phyloP scores from a whole-genome alignment of 148 eudicot genomes.

The Vaccinium myrtillus region DNA sequence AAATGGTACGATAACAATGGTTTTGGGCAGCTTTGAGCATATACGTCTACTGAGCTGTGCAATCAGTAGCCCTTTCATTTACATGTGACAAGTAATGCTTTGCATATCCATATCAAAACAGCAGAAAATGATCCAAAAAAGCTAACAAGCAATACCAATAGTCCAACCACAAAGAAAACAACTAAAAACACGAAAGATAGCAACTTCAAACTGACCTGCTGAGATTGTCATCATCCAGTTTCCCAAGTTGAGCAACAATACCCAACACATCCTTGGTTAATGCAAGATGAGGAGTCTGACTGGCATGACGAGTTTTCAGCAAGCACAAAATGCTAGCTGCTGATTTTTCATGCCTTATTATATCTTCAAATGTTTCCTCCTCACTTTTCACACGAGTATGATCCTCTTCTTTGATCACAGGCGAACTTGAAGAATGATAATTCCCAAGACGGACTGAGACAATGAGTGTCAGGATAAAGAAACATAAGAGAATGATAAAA shows the following conservation, averaged over 20 bases:
- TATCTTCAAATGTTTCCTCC: slow-evolving; percentile 50
- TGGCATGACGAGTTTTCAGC: slow-evolving; percentile 41
- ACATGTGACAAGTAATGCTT: background rate
- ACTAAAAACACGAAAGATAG: background rate
- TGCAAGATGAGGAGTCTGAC: slow-evolving; percentile 34
- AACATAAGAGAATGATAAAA: background rate
- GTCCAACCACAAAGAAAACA: background rate
- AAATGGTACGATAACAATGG: background rate
- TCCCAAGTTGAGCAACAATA: slow-evolving; percentile 73
- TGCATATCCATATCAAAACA: background rate
- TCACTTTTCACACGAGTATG: slow-evolving; percentile 30
- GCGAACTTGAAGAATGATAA: slow-evolving; percentile 33
- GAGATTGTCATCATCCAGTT: slow-evolving; percentile 68
- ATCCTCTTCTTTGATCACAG: slow-evolving; percentile 37
- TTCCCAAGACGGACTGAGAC: slow-evolving; percentile 60
- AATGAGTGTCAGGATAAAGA: slow-evolving; percentile 1
- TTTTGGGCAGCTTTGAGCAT: background rate
- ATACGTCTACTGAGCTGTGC: background rate
- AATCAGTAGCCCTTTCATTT: background rate
- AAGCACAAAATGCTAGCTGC: slow-evolving; percentile 63
- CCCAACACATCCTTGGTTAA: slow-evolving; percentile 62
- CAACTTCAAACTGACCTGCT: slow-evolving; percentile 59
- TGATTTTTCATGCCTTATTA: slow-evolving; percentile 56
- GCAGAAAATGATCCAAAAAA: background rate
- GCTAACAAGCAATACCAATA: background rate